Base-by-base conservation (phyloP, 2,329 filamentous ascomycete species). In the Pyricularia pennisetigena region DNA sequence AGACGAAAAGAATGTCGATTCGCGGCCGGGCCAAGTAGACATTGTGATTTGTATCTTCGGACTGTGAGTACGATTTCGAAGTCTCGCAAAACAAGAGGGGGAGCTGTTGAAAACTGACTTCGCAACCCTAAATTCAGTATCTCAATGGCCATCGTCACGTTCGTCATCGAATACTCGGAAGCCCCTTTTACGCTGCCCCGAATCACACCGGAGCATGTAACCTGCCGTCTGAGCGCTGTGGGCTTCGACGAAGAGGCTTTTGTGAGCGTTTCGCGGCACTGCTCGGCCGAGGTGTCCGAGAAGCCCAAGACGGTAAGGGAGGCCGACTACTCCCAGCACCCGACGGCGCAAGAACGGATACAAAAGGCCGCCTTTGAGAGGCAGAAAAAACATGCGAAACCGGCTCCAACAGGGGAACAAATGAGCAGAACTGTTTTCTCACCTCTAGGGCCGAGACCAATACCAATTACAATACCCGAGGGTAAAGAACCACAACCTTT, bases 1-100 rank as follows among this genome's bases (percentile, higher is more conserved):
- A 7, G 68, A 68, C 24, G 26, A 35, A 14, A 23, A 14, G 10
- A n/a, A 16, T 6, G 65, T 64, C 26, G 68, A 68, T 1, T 68
- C 68, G 4, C 65, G 69, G 1, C 64, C 70, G 6, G 71, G 75
- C 4, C 71, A 73, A 5, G 68, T 72, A n/a, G 71, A 74, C 32
- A 70, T 77, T 16, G 75, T 75, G 16, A 71, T 72, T 12, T 75
- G 73, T 61, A 69, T 70, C 5, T 68, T 72, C 12, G 73, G 73
- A 12, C 71, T 73, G 74, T 75, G 70, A 72, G 71, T 35, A 14
- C 66, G 26, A 24, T 59, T 20, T 64, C n/a, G n/a, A n/a, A n/a
- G n/a, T 26, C 1, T 26, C 1, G 24, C 10, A 24, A 24, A 16
- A 28, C 24, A 59, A 9, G 26, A 23, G 23, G 28, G 14, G 9